Base-by-base conservation (phyloP, 148 eudicot species). In the Amaranthus cruentus region DNA sequence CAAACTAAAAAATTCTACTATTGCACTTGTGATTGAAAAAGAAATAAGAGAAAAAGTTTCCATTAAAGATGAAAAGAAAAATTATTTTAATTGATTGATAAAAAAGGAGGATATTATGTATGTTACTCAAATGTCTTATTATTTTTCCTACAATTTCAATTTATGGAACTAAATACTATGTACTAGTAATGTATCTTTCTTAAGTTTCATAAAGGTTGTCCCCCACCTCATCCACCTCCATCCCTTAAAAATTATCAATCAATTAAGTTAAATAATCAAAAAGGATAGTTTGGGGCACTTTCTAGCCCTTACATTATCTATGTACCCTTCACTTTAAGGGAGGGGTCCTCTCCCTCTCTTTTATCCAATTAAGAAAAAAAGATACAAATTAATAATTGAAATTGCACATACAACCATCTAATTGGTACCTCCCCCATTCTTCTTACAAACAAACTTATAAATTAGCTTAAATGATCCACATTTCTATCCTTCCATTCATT, bases 341-440 rank as follows among this genome's bases (percentile, higher is more conserved):
- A 74, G 77, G 77, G 55, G 46, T 47, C 70, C 53, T 63, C 53
- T 66, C 59, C 8, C 55, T 15, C 28, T 6, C 44, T 3, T 28
- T 42, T 66, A 55, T 75, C 7, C 77, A 12, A 47, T 72, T 66
- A 75, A 47, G 67, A 15, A 67, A 75, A 54, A 38, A 12, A 11
- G 12, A 0, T 14, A 3, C 53, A n/a, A 66, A 14, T 46, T n/a
- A n/a, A n/a, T n/a, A 48, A 66, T 66, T 15, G 38, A 66, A 66
- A 66, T 0, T 66, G 42, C 38, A 18, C 69, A 50, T 66, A 46
- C 42, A 49, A 66, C 49, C 21, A 66, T 66, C 52, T 66, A 10
- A 10, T 66, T 66, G 69, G 42, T 18, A 66, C 55, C 69, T 47
- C 68, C 38, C 68, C 53, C 63, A 38, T 28, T 59, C 43, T 28